A percentile compares a stretch with the other conserved stretches of the same genome.
Conservation (phyloP, 2,329 filamentous ascomycete genomes). For the Xylaria sp. region DNA sequence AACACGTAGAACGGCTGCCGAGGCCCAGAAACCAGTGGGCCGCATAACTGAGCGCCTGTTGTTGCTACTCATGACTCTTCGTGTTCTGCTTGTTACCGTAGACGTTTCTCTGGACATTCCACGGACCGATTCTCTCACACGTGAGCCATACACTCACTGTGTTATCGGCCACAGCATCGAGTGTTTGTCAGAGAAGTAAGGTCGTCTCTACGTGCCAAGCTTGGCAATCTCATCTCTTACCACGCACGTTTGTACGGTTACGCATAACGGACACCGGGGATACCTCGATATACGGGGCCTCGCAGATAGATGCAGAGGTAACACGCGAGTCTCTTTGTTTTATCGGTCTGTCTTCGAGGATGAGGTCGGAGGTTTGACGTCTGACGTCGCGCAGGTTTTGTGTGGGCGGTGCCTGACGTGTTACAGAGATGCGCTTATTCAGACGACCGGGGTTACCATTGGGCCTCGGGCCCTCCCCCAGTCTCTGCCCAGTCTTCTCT, state of each 20-base stretch:
- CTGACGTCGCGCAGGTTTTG: slow-evolving; percentile 53
- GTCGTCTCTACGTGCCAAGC: slow-evolving; percentile 19
- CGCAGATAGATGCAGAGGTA: slow-evolving; percentile 25
- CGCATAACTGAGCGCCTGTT: slow-evolving; percentile 20
- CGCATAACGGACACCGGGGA: slow-evolving; percentile 20
- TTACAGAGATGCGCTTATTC: slow-evolving; percentile 53
- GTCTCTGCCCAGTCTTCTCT: slow-evolving; percentile 17
- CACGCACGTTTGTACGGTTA: slow-evolving; percentile 11
- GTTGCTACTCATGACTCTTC: neutral
- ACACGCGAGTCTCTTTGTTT: slow-evolving; percentile 37
- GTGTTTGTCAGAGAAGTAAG: slow-evolving; percentile 14
- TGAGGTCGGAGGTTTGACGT: slow-evolving; percentile 52
- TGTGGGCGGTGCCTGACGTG: slow-evolving; percentile 52
- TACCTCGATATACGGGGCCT: slow-evolving; percentile 19
- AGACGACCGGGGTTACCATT: slow-evolving; percentile 45
- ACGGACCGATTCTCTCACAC: neutral
- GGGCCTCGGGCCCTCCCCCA: slow-evolving; percentile 36
- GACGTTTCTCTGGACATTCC: neutral
- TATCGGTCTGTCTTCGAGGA: slow-evolving; percentile 35
- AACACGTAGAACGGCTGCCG: slow-evolving; percentile 30
- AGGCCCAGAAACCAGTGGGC: slow-evolving; percentile 39
- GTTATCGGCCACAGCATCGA: slow-evolving; percentile 12
- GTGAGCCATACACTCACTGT: neutral
- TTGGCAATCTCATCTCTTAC: slow-evolving; percentile 23
- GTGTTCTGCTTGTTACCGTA: neutral